These are phyloP conservation scores for Mycena capillaripes DNA, from an alignment of 768 basidiomycete genomes.

Conservation along the genomic window DNA sequence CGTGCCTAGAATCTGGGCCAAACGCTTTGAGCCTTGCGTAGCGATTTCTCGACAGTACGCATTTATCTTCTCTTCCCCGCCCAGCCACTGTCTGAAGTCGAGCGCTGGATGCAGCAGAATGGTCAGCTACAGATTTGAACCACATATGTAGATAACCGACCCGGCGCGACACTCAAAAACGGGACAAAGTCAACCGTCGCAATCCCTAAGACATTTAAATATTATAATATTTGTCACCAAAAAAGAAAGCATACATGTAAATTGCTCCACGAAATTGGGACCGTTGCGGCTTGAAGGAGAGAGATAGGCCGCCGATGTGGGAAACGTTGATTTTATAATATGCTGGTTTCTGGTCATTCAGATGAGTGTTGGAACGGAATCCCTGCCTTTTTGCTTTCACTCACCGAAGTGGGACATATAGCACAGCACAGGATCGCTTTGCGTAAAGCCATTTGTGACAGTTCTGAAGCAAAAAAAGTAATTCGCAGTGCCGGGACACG, in stretches of 20 bases:
- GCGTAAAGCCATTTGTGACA: conserved; percentile 90
- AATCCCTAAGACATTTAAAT: conserved; percentile 56
- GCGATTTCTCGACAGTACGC: conserved; percentile 83
- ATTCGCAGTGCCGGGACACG: not conserved
- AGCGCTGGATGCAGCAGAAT: conserved; percentile 61
- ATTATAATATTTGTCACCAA: not conserved
- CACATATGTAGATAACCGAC: conserved; percentile 47
- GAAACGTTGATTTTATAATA: conserved; percentile 70
- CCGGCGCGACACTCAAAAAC: conserved; percentile 63
- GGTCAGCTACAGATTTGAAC: not conserved
- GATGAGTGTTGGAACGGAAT: not conserved
- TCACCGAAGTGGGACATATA: conserved; percentile 79
- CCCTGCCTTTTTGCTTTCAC: not conserved
- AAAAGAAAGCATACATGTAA: conserved; percentile 48
- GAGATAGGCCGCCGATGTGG: conserved; percentile 65
- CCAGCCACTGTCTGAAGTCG: conserved; percentile 83
- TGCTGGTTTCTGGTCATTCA: conserved; percentile 68
- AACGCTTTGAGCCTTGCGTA: conserved; percentile 70
- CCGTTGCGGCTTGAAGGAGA: conserved; percentile 55
- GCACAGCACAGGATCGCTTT: conserved; percentile 74
- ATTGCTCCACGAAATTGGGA: conserved; percentile 59
- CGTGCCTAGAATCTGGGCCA: conserved; percentile 78
- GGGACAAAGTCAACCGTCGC: conserved; percentile 69
- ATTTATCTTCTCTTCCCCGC: conserved; percentile 85
- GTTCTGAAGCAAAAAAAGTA: conserved; percentile 58